Evolutionary conservation across 2,329 filamentous ascomycete species (phyloP), one percentile per base, ranked within the genome.

Genomic region (Pestalotiopsis sp.): DNA sequence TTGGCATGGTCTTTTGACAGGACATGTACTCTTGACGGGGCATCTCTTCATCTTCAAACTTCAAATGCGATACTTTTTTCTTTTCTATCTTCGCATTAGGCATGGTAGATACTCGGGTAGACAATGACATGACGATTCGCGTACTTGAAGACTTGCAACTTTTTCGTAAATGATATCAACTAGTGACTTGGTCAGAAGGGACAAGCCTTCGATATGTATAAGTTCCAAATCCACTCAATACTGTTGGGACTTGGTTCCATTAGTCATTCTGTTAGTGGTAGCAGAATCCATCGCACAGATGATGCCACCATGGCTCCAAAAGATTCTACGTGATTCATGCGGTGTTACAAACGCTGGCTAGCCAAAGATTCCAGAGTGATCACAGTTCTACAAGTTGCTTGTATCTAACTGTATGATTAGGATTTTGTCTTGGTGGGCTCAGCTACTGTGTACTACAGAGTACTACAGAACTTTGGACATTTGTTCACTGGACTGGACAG

Each of bases 101-200:
- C 57, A 59, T 23, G 17, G 57, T 59, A 59, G 13, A 59, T 59
- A 59, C 57, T 59, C 27, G 57, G 57, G 45, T n/a, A 59, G 20
- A 36, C 25, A 59, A 59, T 59, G 57, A 59, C 12, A 59, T 36
- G 2, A 17, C n/a, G 7, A 23, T 59, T 59, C 23, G 25, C 11
- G 20, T 20, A 23, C 23, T 27, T 13, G 5, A 27, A 14, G 14
- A 59, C 11, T 36, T 36, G 3, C 14, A 27, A 5, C 7, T 5
- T 59, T 14, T 27, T 5, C 12, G 4, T 14, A 23, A 36, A 23
- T 11, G 23, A 5, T 25, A 6, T 36, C 13, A 17, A 20, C 4
- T 4, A 36, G 23, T 59, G 23, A 59, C 17, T 13, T 23, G 13
- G 20, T 52, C 1, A 59, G 1, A 59, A 17, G 9, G 23, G 23